Conservation (phyloP, 163 green algal species). For the Scenedesmus sp. region DNA sequence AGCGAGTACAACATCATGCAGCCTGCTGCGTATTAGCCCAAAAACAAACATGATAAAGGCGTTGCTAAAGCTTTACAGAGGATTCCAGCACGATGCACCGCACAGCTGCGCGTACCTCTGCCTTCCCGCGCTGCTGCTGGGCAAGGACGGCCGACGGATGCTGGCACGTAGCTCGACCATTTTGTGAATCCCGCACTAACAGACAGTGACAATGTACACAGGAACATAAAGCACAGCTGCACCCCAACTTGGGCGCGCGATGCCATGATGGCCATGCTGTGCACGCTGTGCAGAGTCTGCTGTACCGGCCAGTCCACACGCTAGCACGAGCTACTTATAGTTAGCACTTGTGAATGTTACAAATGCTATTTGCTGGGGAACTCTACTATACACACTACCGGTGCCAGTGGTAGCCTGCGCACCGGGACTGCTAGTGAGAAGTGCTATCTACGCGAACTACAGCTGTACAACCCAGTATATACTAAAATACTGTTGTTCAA, state of each 20-base stretch:
- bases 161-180: background rate
- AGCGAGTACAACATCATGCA: no score
- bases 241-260: background rate
- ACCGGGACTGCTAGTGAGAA: background rate
- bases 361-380: no score
- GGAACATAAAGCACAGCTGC: background rate
- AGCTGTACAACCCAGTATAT: background rate
- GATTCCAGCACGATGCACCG: background rate
- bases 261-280: background rate
- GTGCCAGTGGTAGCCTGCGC: background rate
- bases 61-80: no score
- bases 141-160: background rate
- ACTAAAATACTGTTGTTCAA: no score
- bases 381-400: background rate
- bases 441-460: background rate
- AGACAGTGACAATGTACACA: background rate
- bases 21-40: no score
- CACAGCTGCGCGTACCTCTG: background rate
- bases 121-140: background rate
- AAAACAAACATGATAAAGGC: no score
- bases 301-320: background rate
- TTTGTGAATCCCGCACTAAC: background rate
- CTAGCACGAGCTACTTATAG: background rate
- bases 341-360: no score
- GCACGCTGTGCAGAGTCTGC: background rate